phyloP scores from a whole-genome alignment of 495 filamentous ascomycete species.

The Immersiella caudata region DNA sequence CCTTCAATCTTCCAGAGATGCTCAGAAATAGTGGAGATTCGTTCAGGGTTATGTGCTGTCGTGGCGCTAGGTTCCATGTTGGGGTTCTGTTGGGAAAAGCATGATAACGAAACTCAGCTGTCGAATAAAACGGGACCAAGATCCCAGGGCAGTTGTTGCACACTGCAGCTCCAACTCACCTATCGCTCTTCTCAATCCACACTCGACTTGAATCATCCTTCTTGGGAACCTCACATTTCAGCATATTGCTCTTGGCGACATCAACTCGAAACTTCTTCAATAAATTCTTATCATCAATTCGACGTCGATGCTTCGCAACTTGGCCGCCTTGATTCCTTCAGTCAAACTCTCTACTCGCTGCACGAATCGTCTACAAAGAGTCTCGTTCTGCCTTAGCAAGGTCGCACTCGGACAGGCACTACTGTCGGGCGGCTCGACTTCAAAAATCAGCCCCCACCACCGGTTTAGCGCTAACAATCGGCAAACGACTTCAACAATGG shows the following conservation, averaged over 20 bases:
- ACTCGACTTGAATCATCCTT: too few species aligned
- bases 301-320: not conserved
- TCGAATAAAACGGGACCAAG: not conserved
- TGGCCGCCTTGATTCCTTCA: not conserved
- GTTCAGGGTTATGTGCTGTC: not conserved
- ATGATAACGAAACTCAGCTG: not conserved
- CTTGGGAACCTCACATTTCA: too few species aligned
- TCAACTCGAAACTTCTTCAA: constrained; percentile 1
- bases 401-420: constrained; percentile 8
- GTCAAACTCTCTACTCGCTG: not conserved
- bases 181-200: too few species aligned
- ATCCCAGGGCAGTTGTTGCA: not conserved
- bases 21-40: too few species aligned
- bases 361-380: not conserved
- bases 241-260: too few species aligned
- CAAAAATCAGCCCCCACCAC: not conserved
- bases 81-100: not conserved
- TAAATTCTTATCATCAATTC: not conserved
- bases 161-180: not conserved
- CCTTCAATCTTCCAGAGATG: too few species aligned
- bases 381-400: not conserved
- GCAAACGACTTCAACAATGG: constrained; percentile 27
- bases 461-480: not conserved
- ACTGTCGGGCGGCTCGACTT: not conserved
- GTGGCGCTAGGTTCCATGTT: not conserved